phyloP scores from a whole-genome alignment of 768 basidiomycete species.

The Podaxis mareebaensis region DNA sequence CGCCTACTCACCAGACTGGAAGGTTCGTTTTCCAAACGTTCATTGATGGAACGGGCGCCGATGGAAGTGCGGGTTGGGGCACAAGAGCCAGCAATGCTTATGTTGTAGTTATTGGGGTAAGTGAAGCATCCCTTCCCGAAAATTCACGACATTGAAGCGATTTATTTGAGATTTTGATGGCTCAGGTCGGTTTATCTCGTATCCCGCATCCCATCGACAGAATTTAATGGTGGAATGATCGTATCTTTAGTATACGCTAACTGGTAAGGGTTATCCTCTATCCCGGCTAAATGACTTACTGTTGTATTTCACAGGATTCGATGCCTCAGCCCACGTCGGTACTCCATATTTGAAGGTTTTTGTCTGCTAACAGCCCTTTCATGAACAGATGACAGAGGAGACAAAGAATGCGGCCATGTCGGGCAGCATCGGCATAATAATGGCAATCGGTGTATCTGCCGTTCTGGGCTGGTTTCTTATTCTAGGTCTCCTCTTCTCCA shows the following conservation, averaged over 20 bases:
- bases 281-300: not conserved
- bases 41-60: conserved; percentile 63
- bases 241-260: conserved; percentile 56
- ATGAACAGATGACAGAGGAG: conserved; percentile 70
- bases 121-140: conserved; percentile 12
- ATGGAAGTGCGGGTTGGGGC: conserved; percentile 56
- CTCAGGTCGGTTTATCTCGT: conserved; percentile 43
- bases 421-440: conserved; percentile 66
- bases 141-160: not conserved
- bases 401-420: conserved; percentile 70
- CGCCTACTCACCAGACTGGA: conserved; percentile 67
- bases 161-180: conserved; percentile 54
- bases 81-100: conserved; percentile 68
- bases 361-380: not conserved
- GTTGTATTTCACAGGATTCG: conserved; percentile 52
- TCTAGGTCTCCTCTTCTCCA: conserved; percentile 71
- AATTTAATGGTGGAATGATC: not conserved
- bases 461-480: conserved; percentile 77
- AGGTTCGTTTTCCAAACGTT: conserved; percentile 72
- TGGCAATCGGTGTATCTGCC: conserved; percentile 72
- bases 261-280: conserved; percentile 41
- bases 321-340: conserved; percentile 70
- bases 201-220: not conserved
- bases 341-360: not conserved
- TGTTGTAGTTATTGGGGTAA: conserved; percentile 64